Evolutionary conservation across 2,329 filamentous ascomycete genomes (phyloP).

Genomic region (Tolypocladium nubicola): DNA sequence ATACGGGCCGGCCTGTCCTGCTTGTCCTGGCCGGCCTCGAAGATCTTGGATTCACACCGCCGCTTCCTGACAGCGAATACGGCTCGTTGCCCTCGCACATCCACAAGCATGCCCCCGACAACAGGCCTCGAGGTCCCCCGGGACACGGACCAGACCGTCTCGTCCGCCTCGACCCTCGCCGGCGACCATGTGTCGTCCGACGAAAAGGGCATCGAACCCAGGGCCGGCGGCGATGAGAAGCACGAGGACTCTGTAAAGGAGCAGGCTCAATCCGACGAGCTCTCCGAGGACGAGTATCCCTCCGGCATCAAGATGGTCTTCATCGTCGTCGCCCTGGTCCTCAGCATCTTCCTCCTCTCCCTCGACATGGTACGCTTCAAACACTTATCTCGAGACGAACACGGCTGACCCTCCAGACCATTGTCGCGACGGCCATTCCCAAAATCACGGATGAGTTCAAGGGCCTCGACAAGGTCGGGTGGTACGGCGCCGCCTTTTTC

Average conservation of each 20-base stretch:
- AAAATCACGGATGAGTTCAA: conserved; percentile 44
- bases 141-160: conserved; percentile 12
- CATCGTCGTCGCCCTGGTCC: conserved; percentile 34
- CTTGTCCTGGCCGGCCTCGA: neutral
- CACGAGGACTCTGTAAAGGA: conserved; percentile 2
- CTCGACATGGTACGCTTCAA: conserved; percentile 31
- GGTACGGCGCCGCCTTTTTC: conserved; percentile 49
- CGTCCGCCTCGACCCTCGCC: conserved; percentile 16
- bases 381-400: neutral
- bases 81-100: neutral
- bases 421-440: conserved; percentile 46
- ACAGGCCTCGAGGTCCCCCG: conserved; percentile 12
- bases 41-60: neutral
- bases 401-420: conserved; percentile 28
- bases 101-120: neutral
- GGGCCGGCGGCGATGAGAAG: conserved; percentile 5
- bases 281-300: conserved; percentile 26
- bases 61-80: neutral
- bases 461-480: conserved; percentile 41
- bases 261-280: conserved; percentile 4
- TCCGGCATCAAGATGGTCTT: conserved; percentile 26
- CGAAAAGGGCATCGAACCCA: conserved; percentile 13
- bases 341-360: conserved; percentile 38
- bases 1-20: neutral
- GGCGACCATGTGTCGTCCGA: conserved; percentile 12